phyloP scores from a whole-genome alignment of 192 early-diverging fungal genomes.

The Dimargaris verticillata region DNA sequence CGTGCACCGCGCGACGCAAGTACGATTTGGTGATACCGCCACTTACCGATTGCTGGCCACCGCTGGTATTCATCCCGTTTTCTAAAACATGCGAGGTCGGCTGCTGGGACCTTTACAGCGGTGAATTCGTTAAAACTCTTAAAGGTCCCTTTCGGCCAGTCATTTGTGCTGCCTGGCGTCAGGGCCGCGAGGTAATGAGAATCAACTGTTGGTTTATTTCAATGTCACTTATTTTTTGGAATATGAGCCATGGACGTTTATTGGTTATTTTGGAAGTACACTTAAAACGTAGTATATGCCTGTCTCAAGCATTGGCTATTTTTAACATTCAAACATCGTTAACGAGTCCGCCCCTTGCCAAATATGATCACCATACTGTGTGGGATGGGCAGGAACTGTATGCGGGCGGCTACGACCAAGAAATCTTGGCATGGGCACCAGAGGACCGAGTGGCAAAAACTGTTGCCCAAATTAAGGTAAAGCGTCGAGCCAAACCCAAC shows the following conservation, averaged over 20 bases:
- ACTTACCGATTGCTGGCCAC: neutral
- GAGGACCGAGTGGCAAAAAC: neutral
- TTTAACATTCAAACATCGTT: too few species aligned
- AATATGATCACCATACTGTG: neutral
- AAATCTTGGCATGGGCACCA: conserved; percentile 4
- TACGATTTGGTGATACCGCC: conserved; percentile 10
- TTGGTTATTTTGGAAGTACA: too few species aligned
- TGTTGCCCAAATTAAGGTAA: neutral
- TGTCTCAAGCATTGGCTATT: too few species aligned
- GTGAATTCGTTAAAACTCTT: neutral
- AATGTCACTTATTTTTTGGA: neutral
- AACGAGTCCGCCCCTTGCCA: too few species aligned
- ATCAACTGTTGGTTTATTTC: neutral
- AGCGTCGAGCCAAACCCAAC: neutral
- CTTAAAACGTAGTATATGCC: too few species aligned
- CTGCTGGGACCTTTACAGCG: conserved; percentile 6
- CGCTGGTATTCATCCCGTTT: conserved; percentile 6
- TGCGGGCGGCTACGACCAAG: conserved; percentile 7
- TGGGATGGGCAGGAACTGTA: neutral
- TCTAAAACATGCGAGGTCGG: neutral
- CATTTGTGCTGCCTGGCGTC: conserved; percentile 1
- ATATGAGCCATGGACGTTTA: too few species aligned
- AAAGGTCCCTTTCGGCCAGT: neutral
- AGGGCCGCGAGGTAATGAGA: conserved; percentile 1
- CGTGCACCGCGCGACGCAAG: conserved; percentile 1